These are phyloP conservation scores for Syzygium oleosum DNA, from an alignment of 345 rosid genomes.

Conservation along the genomic window DNA sequence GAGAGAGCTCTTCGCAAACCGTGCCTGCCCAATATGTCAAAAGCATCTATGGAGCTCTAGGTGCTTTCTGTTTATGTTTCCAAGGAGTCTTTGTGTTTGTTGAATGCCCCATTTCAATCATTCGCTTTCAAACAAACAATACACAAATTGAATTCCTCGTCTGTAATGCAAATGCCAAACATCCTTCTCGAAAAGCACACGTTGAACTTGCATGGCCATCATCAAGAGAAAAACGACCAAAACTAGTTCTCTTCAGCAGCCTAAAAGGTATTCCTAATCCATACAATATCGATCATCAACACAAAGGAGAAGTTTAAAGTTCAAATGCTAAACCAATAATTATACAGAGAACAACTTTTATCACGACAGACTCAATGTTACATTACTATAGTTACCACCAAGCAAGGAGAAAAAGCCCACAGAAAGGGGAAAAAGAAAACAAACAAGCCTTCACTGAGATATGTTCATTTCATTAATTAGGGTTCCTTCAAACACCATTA, in stretches of 20 bases:
- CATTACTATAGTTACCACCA: not conserved
- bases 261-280: not conserved
- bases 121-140: not conserved
- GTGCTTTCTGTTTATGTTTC: not conserved
- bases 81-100: not conserved
- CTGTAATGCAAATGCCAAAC: not conserved
- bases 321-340: not conserved
- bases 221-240: not conserved
- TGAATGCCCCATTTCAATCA: not conserved
- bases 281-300: not conserved
- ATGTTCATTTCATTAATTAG: not conserved
- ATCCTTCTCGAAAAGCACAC: not conserved
- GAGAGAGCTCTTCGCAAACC: not conserved
- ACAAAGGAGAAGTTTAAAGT: not conserved
- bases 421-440: not conserved
- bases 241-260: not conserved
- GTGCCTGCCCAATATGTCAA: conserved; percentile 1
- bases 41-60: conserved; percentile 1
- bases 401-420: not conserved
- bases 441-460: not conserved
- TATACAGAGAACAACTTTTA: not conserved
- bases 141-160: not conserved
- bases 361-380: not conserved
- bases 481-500: not conserved
- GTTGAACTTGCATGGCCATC: not conserved